Evolutionary conservation across 1,284 basidiomycete genomes (phyloP).

Genomic region (Cutaneotrichosporon arboriforme): DNA sequence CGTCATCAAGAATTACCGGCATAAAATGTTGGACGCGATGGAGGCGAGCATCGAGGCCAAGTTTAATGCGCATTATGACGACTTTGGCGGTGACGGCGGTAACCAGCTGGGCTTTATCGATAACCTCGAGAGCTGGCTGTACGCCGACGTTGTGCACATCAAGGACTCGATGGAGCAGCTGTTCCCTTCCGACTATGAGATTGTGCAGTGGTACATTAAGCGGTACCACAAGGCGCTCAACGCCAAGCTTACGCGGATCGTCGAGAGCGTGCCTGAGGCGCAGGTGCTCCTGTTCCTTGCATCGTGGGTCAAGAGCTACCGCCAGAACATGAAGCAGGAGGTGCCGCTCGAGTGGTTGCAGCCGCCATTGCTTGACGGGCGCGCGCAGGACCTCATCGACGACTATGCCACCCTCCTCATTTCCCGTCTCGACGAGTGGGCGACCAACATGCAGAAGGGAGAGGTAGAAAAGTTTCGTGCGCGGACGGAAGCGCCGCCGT

Average conservation of each 20-base stretch:
- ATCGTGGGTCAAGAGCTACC: slow-evolving; percentile 93
- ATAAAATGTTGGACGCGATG: slow-evolving; percentile 79
- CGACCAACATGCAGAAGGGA: slow-evolving; percentile 83
- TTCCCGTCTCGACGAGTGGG: slow-evolving; percentile 96
- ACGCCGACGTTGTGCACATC: slow-evolving; percentile 87
- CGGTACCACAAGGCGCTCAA: slow-evolving; percentile 91
- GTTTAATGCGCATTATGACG: slow-evolving; percentile 65
- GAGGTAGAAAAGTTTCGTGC: slow-evolving; percentile 80
- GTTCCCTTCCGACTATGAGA: slow-evolving; percentile 89
- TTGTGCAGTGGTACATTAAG: slow-evolving; percentile 75
- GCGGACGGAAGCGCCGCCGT: slow-evolving; percentile 78
- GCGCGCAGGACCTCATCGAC: slow-evolving; percentile 88
- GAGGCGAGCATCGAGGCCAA: slow-evolving; percentile 67
- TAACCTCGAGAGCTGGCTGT: slow-evolving; percentile 71
- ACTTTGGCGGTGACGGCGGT: slow-evolving; percentile 54
- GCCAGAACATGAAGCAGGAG: slow-evolving; percentile 87
- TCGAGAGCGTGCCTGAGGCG: slow-evolving; percentile 76
- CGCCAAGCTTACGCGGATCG: slow-evolving; percentile 63
- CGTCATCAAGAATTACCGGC: slow-evolving; percentile 91
- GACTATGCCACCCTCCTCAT: slow-evolving; percentile 92
- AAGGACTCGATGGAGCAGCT: slow-evolving; percentile 80
- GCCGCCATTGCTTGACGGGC: slow-evolving; percentile 85
- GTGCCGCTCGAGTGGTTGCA: slow-evolving; percentile 75
- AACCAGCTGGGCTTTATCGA: slow-evolving; percentile 66
- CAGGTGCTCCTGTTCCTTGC: slow-evolving; percentile 77